Evolutionary conservation across 176 grass and related monocot genomes (phyloP), one percentile per base, ranked within the genome.

Genomic region (Thinopyrum elongatum): DNA sequence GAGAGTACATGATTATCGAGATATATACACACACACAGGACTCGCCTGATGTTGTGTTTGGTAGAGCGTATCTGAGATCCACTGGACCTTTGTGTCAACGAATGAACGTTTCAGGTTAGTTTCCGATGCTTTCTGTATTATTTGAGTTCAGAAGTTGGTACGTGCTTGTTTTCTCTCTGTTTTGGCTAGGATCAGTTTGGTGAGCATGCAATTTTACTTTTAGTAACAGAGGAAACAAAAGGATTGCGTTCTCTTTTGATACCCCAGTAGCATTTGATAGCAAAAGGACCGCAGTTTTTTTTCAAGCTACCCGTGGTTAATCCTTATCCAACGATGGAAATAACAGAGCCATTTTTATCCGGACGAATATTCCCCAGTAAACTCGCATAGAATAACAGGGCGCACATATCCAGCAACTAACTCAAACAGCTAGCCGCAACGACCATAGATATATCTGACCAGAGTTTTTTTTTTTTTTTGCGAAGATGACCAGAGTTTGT

Each of bases 31-130:
- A 17, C 69, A 80, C 34, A 61, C 31, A 27, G 62, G 35, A 73
- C 75, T 86, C 34, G 49, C 21, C 21, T 33, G 64, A 42, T 63
- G 59, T 64, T 60, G 21, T 86, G 46, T 68, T 87, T 87, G 46
- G 71, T 87, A 77, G 70, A 53, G 22, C 44, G 41, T 55, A 53
- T 75, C 58, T 58, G 16, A 53, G 39, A 74, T 35, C 57, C 28
- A 72, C 15, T 53, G 8, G 72, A 7, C 25, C 59, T 76, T 84
- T 65, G 8, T 64, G 15, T 61, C 3, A 5, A 64, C 58, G 63
- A 80, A 65, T 65, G 63, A 27, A 49, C 15, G 25, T 10, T 74
- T 74, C 71, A 74, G 71, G 3, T 47, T 75, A 4, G 25, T 28
- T 75, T 75, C 41, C 10, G 42, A 75, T 49, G 25, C 42, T 75